Evolutionary conservation across 306 rosid species (phyloP).

Genomic region (Cucurbita pepo): DNA sequence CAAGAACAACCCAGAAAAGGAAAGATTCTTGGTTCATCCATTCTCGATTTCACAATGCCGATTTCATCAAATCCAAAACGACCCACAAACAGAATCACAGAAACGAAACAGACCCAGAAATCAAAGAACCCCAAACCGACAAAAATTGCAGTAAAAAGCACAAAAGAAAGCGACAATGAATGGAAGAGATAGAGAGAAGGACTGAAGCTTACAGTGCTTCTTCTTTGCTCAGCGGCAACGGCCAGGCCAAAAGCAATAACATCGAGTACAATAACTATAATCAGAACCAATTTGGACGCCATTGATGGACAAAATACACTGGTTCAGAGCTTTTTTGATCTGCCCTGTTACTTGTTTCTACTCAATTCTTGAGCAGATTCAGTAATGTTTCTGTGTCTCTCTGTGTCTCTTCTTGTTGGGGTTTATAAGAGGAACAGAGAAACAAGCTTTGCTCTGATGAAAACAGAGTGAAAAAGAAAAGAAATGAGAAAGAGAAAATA

Average conservation of each 20-base stretch:
- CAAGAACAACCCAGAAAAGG: not conserved
- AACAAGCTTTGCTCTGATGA: not conserved
- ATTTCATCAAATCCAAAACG: slow-evolving; percentile 11
- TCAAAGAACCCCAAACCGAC: not conserved
- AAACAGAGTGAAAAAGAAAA: not conserved
- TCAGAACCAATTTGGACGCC: slow-evolving; percentile 85
- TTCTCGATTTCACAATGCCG: not conserved
- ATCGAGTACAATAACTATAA: slow-evolving; percentile 41
- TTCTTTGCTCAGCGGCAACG: slow-evolving; percentile 88
- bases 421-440: not conserved
- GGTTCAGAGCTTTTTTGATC: slow-evolving; percentile 14
- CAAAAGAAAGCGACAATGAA: not conserved
- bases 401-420: not conserved
- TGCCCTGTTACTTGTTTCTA: not conserved
- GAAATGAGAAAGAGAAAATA: not conserved
- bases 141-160: not conserved
- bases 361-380: not conserved
- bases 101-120: slow-evolving; percentile 9
- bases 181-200: not conserved
- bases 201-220: slow-evolving; percentile 61
- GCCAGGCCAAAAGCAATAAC: slow-evolving; percentile 88
- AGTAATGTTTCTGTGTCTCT: slow-evolving; percentile 3
- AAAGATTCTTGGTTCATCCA: not conserved
- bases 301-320: slow-evolving; percentile 18
- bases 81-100: not conserved